Evolutionary conservation across 352 stramenopile species (phyloP).

Genomic region (Phytophthora palmivora): DNA sequence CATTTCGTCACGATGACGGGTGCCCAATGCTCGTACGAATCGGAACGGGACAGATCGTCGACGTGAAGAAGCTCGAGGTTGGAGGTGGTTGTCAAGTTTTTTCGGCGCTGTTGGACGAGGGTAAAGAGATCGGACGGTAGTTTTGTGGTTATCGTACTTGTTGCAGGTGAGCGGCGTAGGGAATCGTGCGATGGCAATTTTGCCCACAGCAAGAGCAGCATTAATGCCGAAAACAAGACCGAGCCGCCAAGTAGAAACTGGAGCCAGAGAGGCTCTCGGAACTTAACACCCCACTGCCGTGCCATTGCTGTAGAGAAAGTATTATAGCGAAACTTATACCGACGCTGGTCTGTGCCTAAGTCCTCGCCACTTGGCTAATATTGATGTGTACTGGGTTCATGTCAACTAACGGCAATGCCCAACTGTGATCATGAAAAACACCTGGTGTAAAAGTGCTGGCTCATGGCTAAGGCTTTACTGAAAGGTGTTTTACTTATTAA

Average conservation of each 20-base stretch:
- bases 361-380: too few species aligned
- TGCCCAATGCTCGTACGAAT: constrained; percentile 33
- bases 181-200: constrained; percentile 17
- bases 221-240: constrained; percentile 16
- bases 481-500: too few species aligned
- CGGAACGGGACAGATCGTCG: constrained; percentile 28
- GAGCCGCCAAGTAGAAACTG: constrained; percentile 15
- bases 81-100: not conserved
- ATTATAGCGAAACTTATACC: too few species aligned
- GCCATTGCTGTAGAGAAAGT: not conserved
- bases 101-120: constrained; percentile 16
- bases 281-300: not conserved
- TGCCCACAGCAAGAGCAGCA: constrained; percentile 21
- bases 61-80: constrained; percentile 23
- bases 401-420: too few species aligned
- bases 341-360: too few species aligned
- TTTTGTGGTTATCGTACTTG: not conserved
- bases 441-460: too few species aligned
- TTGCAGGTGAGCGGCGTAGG: constrained; percentile 9
- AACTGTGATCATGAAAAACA: too few species aligned
- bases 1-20: constrained; percentile 37
- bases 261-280: constrained; percentile 11
- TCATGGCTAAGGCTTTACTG: too few species aligned
- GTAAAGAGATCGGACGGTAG: constrained; percentile 8
- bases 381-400: too few species aligned